Evolutionary conservation across 768 basidiomycete genomes (phyloP).

Genomic region (Leucosporidium scottii): DNA sequence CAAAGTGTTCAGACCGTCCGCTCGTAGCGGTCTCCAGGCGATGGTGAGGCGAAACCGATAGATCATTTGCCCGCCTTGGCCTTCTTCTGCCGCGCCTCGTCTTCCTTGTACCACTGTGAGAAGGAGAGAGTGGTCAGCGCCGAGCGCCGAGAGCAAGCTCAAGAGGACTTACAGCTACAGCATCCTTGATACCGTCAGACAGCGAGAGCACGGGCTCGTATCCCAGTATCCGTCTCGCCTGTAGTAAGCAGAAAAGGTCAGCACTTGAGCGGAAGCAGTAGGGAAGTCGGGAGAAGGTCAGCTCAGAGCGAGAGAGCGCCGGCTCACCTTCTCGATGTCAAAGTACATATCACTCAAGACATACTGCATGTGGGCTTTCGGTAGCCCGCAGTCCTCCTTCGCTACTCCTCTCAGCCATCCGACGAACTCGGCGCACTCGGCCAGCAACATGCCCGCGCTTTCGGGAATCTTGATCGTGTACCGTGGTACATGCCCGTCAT

Average conservation of each 20-base stretch:
- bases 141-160: background rate
- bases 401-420: conserved; percentile 62
- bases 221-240: conserved; percentile 70
- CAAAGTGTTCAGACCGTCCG: too few relatives aligned
- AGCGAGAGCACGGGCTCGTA: conserved; percentile 86
- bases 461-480: conserved; percentile 18
- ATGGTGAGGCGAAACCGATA: background rate
- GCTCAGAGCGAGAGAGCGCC: background rate
- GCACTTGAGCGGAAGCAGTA: too few relatives aligned
- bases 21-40: too few relatives aligned
- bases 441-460: conserved; percentile 52
- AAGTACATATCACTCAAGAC: conserved; percentile 73
- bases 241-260: background rate
- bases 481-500: conserved; percentile 43
- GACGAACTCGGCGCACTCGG: conserved; percentile 64
- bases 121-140: background rate
- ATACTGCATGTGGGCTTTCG: conserved; percentile 71
- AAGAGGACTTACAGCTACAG: conserved; percentile 48
- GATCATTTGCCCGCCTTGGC: background rate
- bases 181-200: conserved; percentile 72
- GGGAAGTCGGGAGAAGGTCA: too few relatives aligned
- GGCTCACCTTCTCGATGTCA: conserved; percentile 73
- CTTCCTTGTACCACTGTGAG: conserved; percentile 23
- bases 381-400: conserved; percentile 58
- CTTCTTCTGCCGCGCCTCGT: conserved; percentile 12